Conservation (phyloP, 441 rosid genomes). For the Eruca vesicaria region DNA sequence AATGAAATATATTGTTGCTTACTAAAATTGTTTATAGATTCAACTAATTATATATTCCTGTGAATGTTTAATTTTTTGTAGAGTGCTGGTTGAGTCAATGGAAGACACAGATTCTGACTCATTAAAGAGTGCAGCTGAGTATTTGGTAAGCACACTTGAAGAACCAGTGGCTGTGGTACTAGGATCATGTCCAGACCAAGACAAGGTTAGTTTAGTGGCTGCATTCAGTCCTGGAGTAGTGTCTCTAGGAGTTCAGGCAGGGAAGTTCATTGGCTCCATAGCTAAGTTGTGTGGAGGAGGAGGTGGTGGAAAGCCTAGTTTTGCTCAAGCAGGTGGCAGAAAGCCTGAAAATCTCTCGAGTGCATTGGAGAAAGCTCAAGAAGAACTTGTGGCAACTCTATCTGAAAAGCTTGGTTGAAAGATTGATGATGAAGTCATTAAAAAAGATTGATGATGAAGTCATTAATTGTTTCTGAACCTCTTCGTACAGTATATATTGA, state of each 20-base stretch:
- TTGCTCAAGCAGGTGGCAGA: conserved; percentile 94
- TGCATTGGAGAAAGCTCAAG: conserved; percentile 74
- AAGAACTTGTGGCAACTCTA: conserved; percentile 53
- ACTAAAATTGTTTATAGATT: neutral
- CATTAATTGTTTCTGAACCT: too few species aligned
- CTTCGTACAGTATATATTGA: too few species aligned
- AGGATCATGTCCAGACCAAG: conserved; percentile 80
- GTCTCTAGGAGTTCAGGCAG: conserved; percentile 76
- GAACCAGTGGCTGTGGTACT: conserved; percentile 78
- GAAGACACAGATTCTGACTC: conserved; percentile 82
- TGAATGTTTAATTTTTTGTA: conserved; percentile 29
- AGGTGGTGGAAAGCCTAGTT: conserved; percentile 90
- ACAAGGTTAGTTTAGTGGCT: conserved; percentile 88
- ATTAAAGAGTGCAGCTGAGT: conserved; percentile 79
- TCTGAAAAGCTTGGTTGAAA: conserved; percentile 48
- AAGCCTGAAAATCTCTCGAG: conserved; percentile 66
- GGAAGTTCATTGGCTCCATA: conserved; percentile 78
- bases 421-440: neutral
- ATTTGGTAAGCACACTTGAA: conserved; percentile 56
- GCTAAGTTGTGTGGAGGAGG: conserved; percentile 92
- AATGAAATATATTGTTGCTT: neutral
- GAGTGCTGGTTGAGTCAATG: conserved; percentile 87
- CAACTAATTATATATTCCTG: neutral
- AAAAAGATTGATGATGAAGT: too few species aligned
- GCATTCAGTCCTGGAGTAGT: conserved; percentile 78